Evolutionary conservation across 2,329 filamentous ascomycete genomes (phyloP).

Genomic region (Metarhizium anisopliae): DNA sequence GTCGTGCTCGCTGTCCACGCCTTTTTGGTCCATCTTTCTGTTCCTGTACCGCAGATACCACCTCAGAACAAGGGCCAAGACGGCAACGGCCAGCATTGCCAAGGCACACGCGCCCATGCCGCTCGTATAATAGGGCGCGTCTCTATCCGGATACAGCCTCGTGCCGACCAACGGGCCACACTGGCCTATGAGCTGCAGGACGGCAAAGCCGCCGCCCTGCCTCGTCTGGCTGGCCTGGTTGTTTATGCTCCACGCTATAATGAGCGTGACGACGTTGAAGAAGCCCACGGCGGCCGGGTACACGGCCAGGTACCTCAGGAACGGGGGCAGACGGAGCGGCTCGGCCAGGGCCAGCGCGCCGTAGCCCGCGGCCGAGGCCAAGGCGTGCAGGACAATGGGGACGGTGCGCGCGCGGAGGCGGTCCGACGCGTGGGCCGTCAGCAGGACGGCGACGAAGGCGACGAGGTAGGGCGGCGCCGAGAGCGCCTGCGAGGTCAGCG

Average conservation of each 20-base stretch:
- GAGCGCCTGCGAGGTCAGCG: slow-evolving; percentile 63
- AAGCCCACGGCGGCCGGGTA: slow-evolving; percentile 75
- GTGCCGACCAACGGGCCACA: slow-evolving; percentile 66
- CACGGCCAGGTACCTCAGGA: slow-evolving; percentile 60
- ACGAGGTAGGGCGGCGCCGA: slow-evolving; percentile 73
- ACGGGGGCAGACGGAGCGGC: slow-evolving; percentile 31
- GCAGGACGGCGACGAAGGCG: slow-evolving; percentile 62
- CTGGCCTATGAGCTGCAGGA: slow-evolving; percentile 76
- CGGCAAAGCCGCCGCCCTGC: slow-evolving; percentile 67
- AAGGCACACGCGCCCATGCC: slow-evolving; percentile 55
- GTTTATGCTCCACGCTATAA: slow-evolving; percentile 83
- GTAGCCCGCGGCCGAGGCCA: slow-evolving; percentile 55
- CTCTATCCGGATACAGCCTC: slow-evolving; percentile 50
- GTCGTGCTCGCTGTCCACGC: slow-evolving; percentile 14
- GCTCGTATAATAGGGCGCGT: slow-evolving; percentile 51
- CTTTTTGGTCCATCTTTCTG: slow-evolving; percentile 28
- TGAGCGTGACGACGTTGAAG: slow-evolving; percentile 74
- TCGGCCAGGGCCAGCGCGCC: slow-evolving; percentile 51
- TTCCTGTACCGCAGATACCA: slow-evolving; percentile 45
- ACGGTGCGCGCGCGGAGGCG: slow-evolving; percentile 49
- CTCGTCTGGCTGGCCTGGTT: slow-evolving; percentile 64
- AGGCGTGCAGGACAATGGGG: slow-evolving; percentile 60
- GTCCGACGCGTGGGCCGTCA: slow-evolving; percentile 67
- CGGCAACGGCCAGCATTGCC: slow-evolving; percentile 53
- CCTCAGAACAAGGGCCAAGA: slow-evolving; percentile 45